phyloP scores from a whole-genome alignment of 805 yeast genomes.

The Ogataea trehalophila region DNA sequence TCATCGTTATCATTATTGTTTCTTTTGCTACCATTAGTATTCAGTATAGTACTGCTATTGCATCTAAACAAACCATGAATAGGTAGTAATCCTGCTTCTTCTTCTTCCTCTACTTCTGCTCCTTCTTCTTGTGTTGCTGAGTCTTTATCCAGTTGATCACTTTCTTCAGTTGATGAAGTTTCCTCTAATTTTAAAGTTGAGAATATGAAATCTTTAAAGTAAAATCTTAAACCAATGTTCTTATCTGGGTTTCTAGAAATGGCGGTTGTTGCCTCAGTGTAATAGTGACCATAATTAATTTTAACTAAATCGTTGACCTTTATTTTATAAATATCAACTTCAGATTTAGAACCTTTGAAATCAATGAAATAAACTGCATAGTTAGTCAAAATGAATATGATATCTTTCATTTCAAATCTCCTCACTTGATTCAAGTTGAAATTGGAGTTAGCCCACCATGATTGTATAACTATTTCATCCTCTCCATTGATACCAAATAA shows the following conservation, averaged over 20 bases:
- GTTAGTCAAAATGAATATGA: constrained; percentile 24
- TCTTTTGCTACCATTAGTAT: too few relatives aligned
- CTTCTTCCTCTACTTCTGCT: too few relatives aligned
- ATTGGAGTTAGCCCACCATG: constrained; percentile 31
- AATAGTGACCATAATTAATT: constrained; percentile 29
- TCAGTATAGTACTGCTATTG: background rate
- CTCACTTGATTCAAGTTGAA: constrained; percentile 8
- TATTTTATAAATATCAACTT: constrained; percentile 16
- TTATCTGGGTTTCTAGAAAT: constrained; percentile 26
- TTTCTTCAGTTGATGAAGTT: background rate
- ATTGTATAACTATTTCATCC: constrained; percentile 24
- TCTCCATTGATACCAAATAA: constrained; percentile 12
- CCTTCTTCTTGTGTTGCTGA: too few relatives aligned
- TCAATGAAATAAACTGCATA: constrained; percentile 21
- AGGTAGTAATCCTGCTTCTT: background rate
- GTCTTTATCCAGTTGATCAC: too few relatives aligned
- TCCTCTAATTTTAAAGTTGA: constrained; percentile 1
- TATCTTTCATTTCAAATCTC: constrained; percentile 13
- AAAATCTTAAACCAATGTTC: constrained; percentile 28
- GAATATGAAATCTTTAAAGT: constrained; percentile 2
- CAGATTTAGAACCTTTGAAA: constrained; percentile 14
- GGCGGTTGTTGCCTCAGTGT: constrained; percentile 13
- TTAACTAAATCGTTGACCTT: constrained; percentile 15
- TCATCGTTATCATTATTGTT: too few relatives aligned
- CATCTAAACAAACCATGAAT: background rate